Evolutionary conservation across 1,139 yeast species (phyloP), one percentile per base, ranked within the genome.

Genomic region (Candida labiduridarum): DNA sequence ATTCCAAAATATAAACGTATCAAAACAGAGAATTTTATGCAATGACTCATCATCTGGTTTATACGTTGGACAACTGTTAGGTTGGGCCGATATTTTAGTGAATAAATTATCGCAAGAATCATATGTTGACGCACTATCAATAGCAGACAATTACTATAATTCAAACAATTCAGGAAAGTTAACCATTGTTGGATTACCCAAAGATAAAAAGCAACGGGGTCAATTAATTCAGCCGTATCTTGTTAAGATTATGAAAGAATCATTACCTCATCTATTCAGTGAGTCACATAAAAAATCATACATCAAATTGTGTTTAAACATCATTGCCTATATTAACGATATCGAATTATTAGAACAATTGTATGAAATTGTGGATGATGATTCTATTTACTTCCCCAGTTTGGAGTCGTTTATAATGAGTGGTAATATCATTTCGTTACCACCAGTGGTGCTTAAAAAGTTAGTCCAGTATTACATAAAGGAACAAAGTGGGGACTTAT

Each of bases 21-120:
- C 66, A 30, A 69, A 72, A 47, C 65, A 67, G 34, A 58, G 69
- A 36, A 50, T 72, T 30, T 50, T 54, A 18, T 45, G 55, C n/a
- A 44, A 52, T 1, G 48, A 45, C 14, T 49, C 49, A 4, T 16
- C 44, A 3, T 1, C 69, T 69, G 4, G 14, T 14, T 41, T 75
- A 71, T 52, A 68, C 5, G 73, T 84, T 12, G 95, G 92, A 0
- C 71, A 83, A 14, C 66, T 84, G 12, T 72, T 84, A 4, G 84
- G 80, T 57, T 89, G 96, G 96, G 90, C 91, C 0, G 95, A 88
- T 59, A 70, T 79, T 19, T 63, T 85, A 14, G 68, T 76, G 50
- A 76, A 70, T 12, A 64, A 82, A 12, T 69, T 89, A 54, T 70
- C 80, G 9, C 58, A 65, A 5, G 80, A 79, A 0, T 67, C 77